Evolutionary conservation across 257 asterid genomes (phyloP).

Genomic region (Solanum medicagineum): DNA sequence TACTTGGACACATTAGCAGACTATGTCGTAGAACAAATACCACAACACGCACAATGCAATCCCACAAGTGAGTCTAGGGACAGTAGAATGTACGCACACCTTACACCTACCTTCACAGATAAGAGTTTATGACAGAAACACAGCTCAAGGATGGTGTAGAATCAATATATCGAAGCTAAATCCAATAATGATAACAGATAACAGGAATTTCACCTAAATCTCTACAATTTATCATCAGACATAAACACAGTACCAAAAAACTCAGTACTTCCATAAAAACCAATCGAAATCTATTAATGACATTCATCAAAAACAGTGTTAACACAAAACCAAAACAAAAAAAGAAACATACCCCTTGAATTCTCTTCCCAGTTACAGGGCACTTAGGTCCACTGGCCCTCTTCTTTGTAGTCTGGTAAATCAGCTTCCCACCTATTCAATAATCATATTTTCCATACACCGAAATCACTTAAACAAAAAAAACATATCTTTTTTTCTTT

Average conservation of each 20-base stretch:
- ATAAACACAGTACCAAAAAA: not conserved
- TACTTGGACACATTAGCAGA: not conserved
- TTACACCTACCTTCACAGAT: not conserved
- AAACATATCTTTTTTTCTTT: not conserved
- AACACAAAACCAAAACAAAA: not conserved
- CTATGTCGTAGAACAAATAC: not conserved
- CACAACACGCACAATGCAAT: not conserved
- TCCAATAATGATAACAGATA: not conserved
- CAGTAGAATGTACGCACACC: rapidly evolving
- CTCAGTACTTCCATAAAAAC: not conserved
- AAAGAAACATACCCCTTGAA: slow-evolving; percentile 51
- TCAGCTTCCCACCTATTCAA: slow-evolving; percentile 58
- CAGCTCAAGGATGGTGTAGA: not conserved
- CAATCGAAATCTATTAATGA: no score
- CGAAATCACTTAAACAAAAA: not conserved
- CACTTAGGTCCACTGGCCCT: slow-evolving; percentile 77
- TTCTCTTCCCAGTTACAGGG: slow-evolving; percentile 80
- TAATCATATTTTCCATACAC: not conserved
- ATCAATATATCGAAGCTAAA: not conserved
- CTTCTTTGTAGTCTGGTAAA: slow-evolving; percentile 67
- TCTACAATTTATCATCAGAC: not conserved
- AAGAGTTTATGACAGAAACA: not conserved
- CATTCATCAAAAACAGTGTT: not conserved
- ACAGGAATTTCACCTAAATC: not conserved
- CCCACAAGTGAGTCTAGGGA: not conserved